Percentiles rank a stretch among this genome's conserved stretches.
These are phyloP conservation scores for Nissolia schottii DNA, from an alignment of 306 rosid species.

Conservation along the genomic window DNA sequence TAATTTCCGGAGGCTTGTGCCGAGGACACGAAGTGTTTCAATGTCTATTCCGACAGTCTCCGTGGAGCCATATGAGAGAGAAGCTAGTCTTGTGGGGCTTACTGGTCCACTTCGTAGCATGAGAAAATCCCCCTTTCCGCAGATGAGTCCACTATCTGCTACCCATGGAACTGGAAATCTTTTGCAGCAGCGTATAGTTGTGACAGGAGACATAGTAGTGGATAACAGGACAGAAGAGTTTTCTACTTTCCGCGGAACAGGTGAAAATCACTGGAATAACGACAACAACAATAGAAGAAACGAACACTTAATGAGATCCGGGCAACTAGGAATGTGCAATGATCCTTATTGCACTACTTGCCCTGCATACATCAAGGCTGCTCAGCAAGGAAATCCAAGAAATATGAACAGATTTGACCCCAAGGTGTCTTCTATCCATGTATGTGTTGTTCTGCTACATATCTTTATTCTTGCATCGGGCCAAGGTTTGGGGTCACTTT, in stretches of 20 bases:
- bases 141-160: conserved; percentile 48
- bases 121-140: conserved; percentile 39
- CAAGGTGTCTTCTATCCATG: conserved; percentile 32
- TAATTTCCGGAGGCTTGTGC: conserved; percentile 23
- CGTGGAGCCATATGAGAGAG: conserved; percentile 34
- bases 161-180: conserved; percentile 31
- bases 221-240: conserved; percentile 29
- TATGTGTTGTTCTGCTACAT: background rate
- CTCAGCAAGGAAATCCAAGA: conserved; percentile 37
- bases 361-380: conserved; percentile 47
- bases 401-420: conserved; percentile 41
- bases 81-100: conserved; percentile 42
- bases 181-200: conserved; percentile 15
- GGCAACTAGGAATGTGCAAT: conserved; percentile 77
- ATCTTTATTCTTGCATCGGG: no score
- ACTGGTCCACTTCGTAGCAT: conserved; percentile 51
- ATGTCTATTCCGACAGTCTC: conserved; percentile 39
- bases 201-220: conserved; percentile 27
- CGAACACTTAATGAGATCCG: conserved; percentile 70
- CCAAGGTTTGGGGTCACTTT: background rate
- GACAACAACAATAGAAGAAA: conserved; percentile 35
- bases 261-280: conserved; percentile 35
- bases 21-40: conserved; percentile 44
- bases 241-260: conserved; percentile 22
- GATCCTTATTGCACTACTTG: conserved; percentile 88